Percentiles rank a stretch among this genome's conserved stretches.
phyloP scores from a whole-genome alignment of 2,329 filamentous ascomycete species.

The Diplodia seriata region DNA sequence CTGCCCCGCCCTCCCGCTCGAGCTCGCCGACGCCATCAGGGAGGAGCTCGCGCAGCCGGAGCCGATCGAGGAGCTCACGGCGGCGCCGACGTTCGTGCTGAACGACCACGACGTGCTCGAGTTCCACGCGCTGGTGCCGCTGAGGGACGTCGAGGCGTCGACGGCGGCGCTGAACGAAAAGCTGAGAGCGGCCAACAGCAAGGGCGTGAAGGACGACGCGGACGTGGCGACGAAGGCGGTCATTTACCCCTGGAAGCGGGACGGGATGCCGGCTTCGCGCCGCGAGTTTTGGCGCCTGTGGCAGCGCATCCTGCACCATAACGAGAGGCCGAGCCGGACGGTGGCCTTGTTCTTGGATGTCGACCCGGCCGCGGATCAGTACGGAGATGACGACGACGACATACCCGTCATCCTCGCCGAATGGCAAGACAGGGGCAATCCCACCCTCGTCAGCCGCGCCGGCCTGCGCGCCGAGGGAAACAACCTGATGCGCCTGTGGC shows the following conservation, averaged over 20 bases:
- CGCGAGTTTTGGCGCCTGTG: constrained; percentile 20
- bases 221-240: not conserved
- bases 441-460: not conserved
- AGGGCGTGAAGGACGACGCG: not conserved
- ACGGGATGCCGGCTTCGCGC: not conserved
- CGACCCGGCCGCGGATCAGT: not conserved
- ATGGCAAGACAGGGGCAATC: not conserved
- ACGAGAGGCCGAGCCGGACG: not conserved
- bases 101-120: not conserved
- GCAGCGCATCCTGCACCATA: not conserved
- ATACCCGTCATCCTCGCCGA: constrained; percentile 3
- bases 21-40: constrained; percentile 7
- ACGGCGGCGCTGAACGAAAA: not conserved
- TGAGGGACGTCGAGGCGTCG: not conserved
- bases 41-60: not conserved
- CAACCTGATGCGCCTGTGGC: not conserved
- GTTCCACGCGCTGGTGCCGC: constrained; percentile 1
- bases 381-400: not conserved
- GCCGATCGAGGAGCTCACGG: not conserved
- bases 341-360: constrained; percentile 1
- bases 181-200: not conserved
- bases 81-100: constrained; percentile 1
- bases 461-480: not conserved
- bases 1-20: not conserved
- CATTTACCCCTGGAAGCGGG: constrained; percentile 5